Percentiles rank a stretch among this genome's conserved stretches.
Evolutionary conservation across 495 filamentous ascomycete species (phyloP).

Genomic region (Aspergillus avenaceus): DNA sequence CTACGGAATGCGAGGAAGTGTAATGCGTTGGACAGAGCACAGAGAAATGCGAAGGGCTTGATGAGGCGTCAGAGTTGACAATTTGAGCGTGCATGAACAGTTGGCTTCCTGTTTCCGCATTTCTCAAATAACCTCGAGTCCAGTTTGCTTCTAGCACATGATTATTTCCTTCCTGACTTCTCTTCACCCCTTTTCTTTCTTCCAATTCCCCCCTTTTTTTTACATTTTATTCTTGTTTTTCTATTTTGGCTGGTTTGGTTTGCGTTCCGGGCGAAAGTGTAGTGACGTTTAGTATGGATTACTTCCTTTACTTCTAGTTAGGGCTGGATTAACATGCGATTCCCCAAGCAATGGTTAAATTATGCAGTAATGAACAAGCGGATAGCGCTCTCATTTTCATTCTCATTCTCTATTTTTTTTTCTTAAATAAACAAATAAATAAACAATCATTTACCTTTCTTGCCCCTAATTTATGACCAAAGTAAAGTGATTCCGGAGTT

Average conservation of each 20-base stretch:
- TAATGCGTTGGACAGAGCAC: conserved; percentile 33
- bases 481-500: too few species aligned
- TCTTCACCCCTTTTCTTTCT: conserved; percentile 8
- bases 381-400: background rate
- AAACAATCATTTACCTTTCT: too few species aligned
- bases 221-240: background rate
- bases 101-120: too few species aligned
- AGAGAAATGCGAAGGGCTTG: conserved; percentile 33
- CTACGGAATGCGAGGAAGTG: conserved; percentile 28
- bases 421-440: too few species aligned
- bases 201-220: conserved; percentile 7
- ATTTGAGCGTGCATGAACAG: conserved; percentile 8
- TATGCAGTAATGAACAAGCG: conserved; percentile 1
- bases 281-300: background rate
- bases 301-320: background rate
- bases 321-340: background rate
- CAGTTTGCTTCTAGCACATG: background rate
- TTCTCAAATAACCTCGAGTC: too few species aligned
- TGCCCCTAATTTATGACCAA: too few species aligned
- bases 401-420: background rate
- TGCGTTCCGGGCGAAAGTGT: background rate
- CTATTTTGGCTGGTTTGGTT: background rate
- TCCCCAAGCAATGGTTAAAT: background rate
- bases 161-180: background rate
- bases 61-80: conserved; percentile 18